Conservation (phyloP, 1,284 basidiomycete genomes). For the Baeospora myosura region DNA sequence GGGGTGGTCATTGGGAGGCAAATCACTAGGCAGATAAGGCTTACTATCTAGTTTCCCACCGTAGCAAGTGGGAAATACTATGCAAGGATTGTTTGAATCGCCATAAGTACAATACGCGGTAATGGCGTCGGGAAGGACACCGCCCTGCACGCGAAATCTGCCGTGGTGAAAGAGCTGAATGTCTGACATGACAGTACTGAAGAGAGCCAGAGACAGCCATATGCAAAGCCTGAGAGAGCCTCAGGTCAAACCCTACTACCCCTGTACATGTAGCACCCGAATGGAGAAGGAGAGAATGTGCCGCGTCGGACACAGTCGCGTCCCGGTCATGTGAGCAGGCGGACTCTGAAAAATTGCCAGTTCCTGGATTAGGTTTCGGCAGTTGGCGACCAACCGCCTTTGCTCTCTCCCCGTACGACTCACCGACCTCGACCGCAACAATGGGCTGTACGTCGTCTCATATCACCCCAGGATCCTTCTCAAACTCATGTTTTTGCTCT, state of each 20-base stretch:
- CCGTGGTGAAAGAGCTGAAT: constrained; percentile 33
- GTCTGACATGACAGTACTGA: constrained; percentile 6
- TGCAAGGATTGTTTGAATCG: constrained; percentile 31
- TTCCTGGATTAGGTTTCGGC: constrained; percentile 8
- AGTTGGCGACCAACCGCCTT: neutral
- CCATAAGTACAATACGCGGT: constrained; percentile 40
- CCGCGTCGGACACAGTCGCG: neutral
- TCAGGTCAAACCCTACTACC: neutral
- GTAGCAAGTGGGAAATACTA: constrained; percentile 39
- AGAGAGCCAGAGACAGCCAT: constrained; percentile 1
- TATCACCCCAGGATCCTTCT: constrained; percentile 4
- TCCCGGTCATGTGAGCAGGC: neutral
- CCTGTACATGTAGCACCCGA: neutral
- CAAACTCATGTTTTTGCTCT: constrained; percentile 12
- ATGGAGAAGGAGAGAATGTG: neutral
- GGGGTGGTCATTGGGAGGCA: neutral
- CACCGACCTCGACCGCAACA: constrained; percentile 50
- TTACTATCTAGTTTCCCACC: constrained; percentile 30
- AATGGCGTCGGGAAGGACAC: constrained; percentile 31
- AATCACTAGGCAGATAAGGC: constrained; percentile 5
- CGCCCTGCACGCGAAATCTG: constrained; percentile 30
- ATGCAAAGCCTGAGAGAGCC: neutral
- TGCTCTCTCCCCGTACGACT: neutral
- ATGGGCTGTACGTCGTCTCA: constrained; percentile 69
- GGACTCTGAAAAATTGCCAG: constrained; percentile 5